Base-by-base conservation (phyloP, 1,284 basidiomycete genomes). In the Boletus sp. region DNA sequence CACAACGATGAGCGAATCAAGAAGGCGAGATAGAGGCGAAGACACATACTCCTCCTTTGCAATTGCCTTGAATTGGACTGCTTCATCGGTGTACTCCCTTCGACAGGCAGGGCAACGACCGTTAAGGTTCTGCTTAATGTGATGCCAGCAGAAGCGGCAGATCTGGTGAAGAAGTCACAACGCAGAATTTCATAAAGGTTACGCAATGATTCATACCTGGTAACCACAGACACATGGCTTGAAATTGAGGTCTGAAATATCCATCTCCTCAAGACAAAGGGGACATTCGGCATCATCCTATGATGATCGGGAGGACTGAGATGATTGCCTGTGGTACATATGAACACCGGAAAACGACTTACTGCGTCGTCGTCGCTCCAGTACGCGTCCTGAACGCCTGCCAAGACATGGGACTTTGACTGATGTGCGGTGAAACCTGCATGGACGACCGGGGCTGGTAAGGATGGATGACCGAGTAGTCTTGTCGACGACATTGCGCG, bases 171-270 rank as follows among this genome's bases (percentile, higher is more conserved):
- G 54, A 54, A 49, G 56, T 48, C 44, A 44, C 40, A 40, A 43
- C 30, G 40, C 20, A 22, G 44, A 43, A 13, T 44, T 51, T 51
- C 48, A 56, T 50, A 54, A 50, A 36, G 25, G 44, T 56, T 45
- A 53, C 53, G 51, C 48, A 29, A 53, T 42, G 30, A 41, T 42
- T 46, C 73, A 61, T 66, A 91, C 94, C 79, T 97, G 94, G 72
- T 99, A 96, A 57, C 96, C 96, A 72, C 96, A 99, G 47, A 94
- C 85, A 71, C 96, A 99, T 16, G 96, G 96, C 75, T 95, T 96
- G 77, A 99, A 99, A 76, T 97, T 96, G 66, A 97, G 82, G 78
- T 99, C 96, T 35, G 94, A 94, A 55, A 99, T 82, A 72, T 99
- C 96, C 83, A 99, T 94, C 72, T 97, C 94, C 67, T 99, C 96